phyloP scores from a whole-genome alignment of 2,329 filamentous ascomycete genomes.

The Colletotrichum salicis region DNA sequence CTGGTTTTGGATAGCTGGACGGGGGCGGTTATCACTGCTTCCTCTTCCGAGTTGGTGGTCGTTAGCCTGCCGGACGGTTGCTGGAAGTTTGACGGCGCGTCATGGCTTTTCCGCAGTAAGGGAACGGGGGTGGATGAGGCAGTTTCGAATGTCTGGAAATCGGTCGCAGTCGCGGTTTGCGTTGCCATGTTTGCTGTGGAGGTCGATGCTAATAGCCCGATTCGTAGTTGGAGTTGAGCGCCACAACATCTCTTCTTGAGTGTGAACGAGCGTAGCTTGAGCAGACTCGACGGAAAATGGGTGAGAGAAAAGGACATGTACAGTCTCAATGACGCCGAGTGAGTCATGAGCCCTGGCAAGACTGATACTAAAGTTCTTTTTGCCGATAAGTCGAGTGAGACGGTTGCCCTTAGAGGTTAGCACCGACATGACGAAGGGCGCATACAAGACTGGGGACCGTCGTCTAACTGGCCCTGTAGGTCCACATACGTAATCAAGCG shows the following conservation, averaged over 20 bases:
- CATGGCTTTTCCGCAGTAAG: neutral
- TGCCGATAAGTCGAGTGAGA: neutral
- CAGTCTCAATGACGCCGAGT: neutral
- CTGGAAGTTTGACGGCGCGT: neutral
- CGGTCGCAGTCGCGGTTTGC: neutral
- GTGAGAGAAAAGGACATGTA: neutral
- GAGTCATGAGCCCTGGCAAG: neutral
- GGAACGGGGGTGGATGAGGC: neutral
- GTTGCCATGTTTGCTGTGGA: neutral
- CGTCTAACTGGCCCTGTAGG: neutral
- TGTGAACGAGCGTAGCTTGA: neutral
- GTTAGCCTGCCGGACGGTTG: neutral
- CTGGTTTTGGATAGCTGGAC: neutral
- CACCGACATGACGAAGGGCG: neutral
- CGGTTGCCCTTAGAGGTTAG: neutral
- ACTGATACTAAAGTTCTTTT: neutral
- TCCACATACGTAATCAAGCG: neutral
- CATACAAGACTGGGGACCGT: neutral
- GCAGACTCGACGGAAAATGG: neutral
- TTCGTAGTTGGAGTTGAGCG: neutral
- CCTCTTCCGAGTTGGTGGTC: neutral
- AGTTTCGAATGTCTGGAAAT: neutral
- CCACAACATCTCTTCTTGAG: neutral
- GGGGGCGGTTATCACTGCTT: neutral
- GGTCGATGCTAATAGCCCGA: neutral